These are phyloP conservation scores for Hamamelis virginiana DNA, from an alignment of 164 flowering plant genomes.

Conservation along the genomic window DNA sequence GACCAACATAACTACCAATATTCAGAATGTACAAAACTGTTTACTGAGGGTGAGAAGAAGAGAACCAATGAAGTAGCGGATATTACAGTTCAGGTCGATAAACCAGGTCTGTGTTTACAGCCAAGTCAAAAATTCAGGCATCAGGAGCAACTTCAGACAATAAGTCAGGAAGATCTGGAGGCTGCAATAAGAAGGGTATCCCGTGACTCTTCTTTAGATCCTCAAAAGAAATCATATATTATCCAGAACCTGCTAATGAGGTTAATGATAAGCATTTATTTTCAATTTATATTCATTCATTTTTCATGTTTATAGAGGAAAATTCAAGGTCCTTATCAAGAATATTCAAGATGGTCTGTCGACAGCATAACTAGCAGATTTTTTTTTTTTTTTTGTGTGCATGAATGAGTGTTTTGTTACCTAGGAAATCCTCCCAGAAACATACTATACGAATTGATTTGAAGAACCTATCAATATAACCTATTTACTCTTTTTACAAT, in stretches of 20 bases:
- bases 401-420: neutral
- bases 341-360: neutral
- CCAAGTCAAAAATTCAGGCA: conserved; percentile 23
- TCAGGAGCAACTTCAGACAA: conserved; percentile 34
- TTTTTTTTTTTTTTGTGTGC: neutral
- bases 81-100: conserved; percentile 16
- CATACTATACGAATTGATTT: neutral
- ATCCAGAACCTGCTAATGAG: conserved; percentile 74
- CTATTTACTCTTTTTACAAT: neutral
- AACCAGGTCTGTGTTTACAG: conserved; percentile 23
- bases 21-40: conserved; percentile 22
- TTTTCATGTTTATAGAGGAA: neutral
- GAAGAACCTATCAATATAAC: neutral
- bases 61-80: conserved; percentile 13
- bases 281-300: neutral
- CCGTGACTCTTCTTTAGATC: conserved; percentile 58
- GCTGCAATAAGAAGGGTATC: conserved; percentile 60
- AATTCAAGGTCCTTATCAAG: neutral
- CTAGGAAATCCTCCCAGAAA: neutral
- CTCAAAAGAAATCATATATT: conserved; percentile 50
- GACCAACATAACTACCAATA: conserved; percentile 18
- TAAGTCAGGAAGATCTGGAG: conserved; percentile 70
- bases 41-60: conserved; percentile 27
- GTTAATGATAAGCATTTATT: conserved; percentile 26
- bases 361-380: neutral